A percentile compares a stretch with the other conserved stretches of the same genome.
These are phyloP conservation scores for Blastocystis sp. DNA, from an alignment of 352 stramenopile species.

Conservation along the genomic window DNA sequence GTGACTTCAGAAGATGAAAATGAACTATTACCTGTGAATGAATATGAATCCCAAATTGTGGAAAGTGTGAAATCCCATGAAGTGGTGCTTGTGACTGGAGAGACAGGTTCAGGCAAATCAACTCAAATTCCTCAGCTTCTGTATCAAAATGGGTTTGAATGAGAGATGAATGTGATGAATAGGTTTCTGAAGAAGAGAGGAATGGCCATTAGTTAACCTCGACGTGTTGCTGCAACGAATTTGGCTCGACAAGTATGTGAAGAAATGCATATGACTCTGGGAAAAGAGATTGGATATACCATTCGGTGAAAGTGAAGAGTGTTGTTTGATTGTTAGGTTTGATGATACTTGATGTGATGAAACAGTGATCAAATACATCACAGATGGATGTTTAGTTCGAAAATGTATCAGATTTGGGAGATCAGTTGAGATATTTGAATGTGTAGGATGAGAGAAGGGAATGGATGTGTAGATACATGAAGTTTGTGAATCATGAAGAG, in stretches of 20 bases:
- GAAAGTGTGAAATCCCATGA: slow-evolving; percentile 11
- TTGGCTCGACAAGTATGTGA: slow-evolving; percentile 83
- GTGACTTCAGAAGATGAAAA: not conserved
- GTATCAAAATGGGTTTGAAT: slow-evolving; percentile 1
- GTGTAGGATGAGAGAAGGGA: slow-evolving; percentile 37
- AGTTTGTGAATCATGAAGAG: slow-evolving; percentile 18
- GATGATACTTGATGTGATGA: slow-evolving; percentile 71
- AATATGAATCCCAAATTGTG: slow-evolving; percentile 42
- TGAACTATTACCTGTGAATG: slow-evolving; percentile 14
- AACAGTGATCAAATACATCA: slow-evolving; percentile 84
- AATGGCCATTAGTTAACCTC: slow-evolving; percentile 73
- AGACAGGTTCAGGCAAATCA: slow-evolving; percentile 87
- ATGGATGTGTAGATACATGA: slow-evolving; percentile 45
- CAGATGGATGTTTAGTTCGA: slow-evolving; percentile 70
- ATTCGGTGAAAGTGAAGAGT: not conserved
- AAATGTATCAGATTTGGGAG: slow-evolving; percentile 65
- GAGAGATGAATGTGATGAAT: not conserved
- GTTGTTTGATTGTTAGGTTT: slow-evolving; percentile 77
- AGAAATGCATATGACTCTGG: slow-evolving; percentile 72
- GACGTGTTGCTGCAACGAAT: slow-evolving; percentile 86
- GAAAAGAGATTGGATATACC: slow-evolving; percentile 51
- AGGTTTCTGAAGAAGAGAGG: slow-evolving; percentile 54
- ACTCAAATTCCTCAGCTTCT: slow-evolving; percentile 68
- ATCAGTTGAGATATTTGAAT: slow-evolving; percentile 63
- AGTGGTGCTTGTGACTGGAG: slow-evolving; percentile 78